Conservation (phyloP, 768 basidiomycete species). For the Phylloporus rhodoxanthus region DNA sequence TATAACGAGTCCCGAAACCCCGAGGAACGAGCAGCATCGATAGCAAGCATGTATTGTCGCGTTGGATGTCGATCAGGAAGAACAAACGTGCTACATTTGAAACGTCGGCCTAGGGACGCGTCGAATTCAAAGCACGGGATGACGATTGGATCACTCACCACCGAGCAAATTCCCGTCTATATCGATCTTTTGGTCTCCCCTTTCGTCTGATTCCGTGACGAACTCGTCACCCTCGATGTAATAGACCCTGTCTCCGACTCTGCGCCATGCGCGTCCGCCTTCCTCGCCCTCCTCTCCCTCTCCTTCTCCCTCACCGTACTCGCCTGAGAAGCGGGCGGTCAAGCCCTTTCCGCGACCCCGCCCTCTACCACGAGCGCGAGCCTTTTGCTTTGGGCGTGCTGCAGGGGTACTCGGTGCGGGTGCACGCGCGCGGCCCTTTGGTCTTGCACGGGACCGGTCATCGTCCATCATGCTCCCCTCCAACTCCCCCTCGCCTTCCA, state of each 20-base stretch:
- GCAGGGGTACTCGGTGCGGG: slow-evolving; percentile 26
- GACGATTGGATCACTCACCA: slow-evolving; percentile 44
- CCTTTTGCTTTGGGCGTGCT: slow-evolving; percentile 27
- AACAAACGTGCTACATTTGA: slow-evolving; percentile 86
- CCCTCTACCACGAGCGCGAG: slow-evolving; percentile 40
- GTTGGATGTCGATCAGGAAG: slow-evolving; percentile 81
- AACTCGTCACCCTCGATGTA: slow-evolving; percentile 88
- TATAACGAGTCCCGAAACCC: slow-evolving; percentile 98
- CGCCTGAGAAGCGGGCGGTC: slow-evolving; percentile 21
- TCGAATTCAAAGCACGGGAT: not conserved
- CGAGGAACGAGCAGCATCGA: slow-evolving; percentile 93
- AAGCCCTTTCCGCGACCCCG: slow-evolving; percentile 33
- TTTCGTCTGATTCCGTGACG: slow-evolving; percentile 72
- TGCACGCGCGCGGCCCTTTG: slow-evolving; percentile 36
- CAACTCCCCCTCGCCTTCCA: slow-evolving; percentile 27
- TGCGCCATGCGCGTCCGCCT: slow-evolving; percentile 62
- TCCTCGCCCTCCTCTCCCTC: slow-evolving; percentile 37
- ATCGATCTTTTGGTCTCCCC: slow-evolving; percentile 91
- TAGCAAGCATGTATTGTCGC: slow-evolving; percentile 89
- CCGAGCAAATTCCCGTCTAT: slow-evolving; percentile 75
- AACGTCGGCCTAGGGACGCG: slow-evolving; percentile 59
- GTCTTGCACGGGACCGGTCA: slow-evolving; percentile 33
- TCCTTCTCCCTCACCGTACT: slow-evolving; percentile 37
- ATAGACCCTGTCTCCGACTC: slow-evolving; percentile 68
- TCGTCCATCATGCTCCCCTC: slow-evolving; percentile 31